Evolutionary conservation across 2,329 filamentous ascomycete genomes (phyloP), one percentile per base, ranked within the genome.

Genomic region (Metarhizium rileyi): DNA sequence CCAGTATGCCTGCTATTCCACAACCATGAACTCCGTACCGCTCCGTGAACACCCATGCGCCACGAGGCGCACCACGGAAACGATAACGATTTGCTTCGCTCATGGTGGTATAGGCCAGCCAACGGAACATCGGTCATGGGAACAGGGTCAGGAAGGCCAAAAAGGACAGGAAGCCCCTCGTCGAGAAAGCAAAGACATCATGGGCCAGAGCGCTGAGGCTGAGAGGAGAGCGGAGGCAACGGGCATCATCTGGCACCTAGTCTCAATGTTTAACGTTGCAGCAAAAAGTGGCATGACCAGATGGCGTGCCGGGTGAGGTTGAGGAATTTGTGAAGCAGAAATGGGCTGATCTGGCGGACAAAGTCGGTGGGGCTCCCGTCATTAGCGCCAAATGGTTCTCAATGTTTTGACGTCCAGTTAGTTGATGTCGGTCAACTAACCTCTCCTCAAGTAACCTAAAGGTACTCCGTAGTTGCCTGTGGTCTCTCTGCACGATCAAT

Each of bases 281-380:
- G 42, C 28, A 52, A 59, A 62, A 65, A 65, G 63, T 65, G 63
- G 63, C 63, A 65, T 65, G 63, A 65, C 61, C 57, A 52, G 61
- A 60, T 61, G 58, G 60, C 52, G 52, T 54, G 55, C 49, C 61
- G 59, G 55, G 50, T 53, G 59, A 47, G 38, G 33, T 50, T 50
- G 58, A 59, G 59, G 60, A 60, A 63, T 57, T 55, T 57, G 56
- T 56, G 61, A 63, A 59, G 60, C 62, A 56, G 58, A 63, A 65
- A 65, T 65, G 63, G 63, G 61, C 63, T 65, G 63, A 65, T 65
- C 57, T 63, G 46, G 46, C 52, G 49, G 54, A 50, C 53, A 46
- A 36, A 33, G 44, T 40, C 48, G 50, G 42, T 50, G 48, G 49
- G 50, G 50, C 49, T 44, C 45, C 27, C 43, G 35, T 20, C 51